Evolutionary conservation across 257 asterid genomes (phyloP).

Genomic region (Lycium barbarum): DNA sequence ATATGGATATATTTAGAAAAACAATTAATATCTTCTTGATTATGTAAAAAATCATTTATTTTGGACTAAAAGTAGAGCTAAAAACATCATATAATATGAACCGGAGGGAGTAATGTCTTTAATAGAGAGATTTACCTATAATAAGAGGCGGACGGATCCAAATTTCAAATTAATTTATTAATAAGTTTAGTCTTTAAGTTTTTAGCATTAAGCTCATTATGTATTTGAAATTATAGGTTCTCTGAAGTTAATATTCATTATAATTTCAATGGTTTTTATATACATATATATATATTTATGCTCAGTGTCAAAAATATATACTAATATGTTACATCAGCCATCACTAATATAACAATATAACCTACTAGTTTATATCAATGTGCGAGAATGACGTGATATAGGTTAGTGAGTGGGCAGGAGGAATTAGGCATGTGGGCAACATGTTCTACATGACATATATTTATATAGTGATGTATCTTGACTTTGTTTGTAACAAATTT

Average conservation of each 20-base stretch:
- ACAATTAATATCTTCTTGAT: too few relatives aligned
- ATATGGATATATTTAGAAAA: too few relatives aligned
- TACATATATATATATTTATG: too few relatives aligned
- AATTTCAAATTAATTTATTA: not conserved
- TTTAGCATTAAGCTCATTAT: not conserved
- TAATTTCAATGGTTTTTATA: too few relatives aligned
- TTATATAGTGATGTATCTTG: not conserved
- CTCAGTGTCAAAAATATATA: too few relatives aligned
- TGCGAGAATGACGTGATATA: not conserved
- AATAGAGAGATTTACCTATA: not conserved
- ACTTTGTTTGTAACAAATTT: not conserved
- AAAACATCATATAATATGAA: too few relatives aligned
- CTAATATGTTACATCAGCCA: too few relatives aligned
- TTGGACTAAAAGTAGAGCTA: too few relatives aligned
- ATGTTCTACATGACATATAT: conserved; percentile 11
- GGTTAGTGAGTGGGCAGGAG: not conserved
- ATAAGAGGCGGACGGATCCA: not conserved
- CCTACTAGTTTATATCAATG: not conserved
- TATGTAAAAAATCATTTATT: too few relatives aligned
- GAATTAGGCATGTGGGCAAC: not conserved
- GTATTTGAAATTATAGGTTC: too few relatives aligned
- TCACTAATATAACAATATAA: too few relatives aligned
- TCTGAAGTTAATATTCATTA: too few relatives aligned
- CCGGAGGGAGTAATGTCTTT: not conserved
- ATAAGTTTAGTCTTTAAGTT: not conserved